Evolutionary conservation across 306 rosid genomes (phyloP), one percentile per base, ranked within the genome.

Genomic region (Begonia masoniana): DNA sequence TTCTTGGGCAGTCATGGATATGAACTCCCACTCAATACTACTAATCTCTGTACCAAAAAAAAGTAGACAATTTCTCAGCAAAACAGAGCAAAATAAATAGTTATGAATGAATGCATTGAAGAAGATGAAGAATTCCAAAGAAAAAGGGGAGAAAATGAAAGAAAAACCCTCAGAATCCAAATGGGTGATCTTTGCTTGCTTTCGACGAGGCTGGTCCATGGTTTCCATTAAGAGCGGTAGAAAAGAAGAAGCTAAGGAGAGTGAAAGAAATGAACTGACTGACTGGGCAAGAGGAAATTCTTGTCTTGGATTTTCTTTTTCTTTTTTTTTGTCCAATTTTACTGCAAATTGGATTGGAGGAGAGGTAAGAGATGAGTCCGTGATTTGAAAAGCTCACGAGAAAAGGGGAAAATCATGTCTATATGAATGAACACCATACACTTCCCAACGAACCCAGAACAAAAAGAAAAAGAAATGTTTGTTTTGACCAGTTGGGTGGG

Each of bases 1-100:
- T 48, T 63, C 68, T 39, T 63, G 68, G 39, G 56, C 61, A 21
- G 61, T 55, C 68, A 63, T 63, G n/a, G 55, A 35, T 63, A 56
- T 63, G 24, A 63, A 48, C 51, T 63, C 62, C 68, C 61, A 55
- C 49, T 59, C 26, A 36, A 55, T 53, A 35, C 66, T 62, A 49
- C 66, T 62, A 23, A 62, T 58, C 35, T 62, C 66, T 62, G 66
- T 41, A 13, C 10, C 41, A 60, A 19, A 39, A 49, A 26, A 5
- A 51, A 52, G 12, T 21, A 43, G 9, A 19, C 46, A 31, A 46
- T 47, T 9, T 12, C 16, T 17, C 41, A 47, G 9, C 24, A 4
- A 36, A 46, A 42, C 47, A 50, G 24, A 41, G 15, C 14, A 47
- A 13, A 21, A 58, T 47, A 43, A 23, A 26, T 10, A 15, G 4